Evolutionary conservation across 2,329 filamentous ascomycete species (phyloP).

Genomic region (Exserohilum rostratum): DNA sequence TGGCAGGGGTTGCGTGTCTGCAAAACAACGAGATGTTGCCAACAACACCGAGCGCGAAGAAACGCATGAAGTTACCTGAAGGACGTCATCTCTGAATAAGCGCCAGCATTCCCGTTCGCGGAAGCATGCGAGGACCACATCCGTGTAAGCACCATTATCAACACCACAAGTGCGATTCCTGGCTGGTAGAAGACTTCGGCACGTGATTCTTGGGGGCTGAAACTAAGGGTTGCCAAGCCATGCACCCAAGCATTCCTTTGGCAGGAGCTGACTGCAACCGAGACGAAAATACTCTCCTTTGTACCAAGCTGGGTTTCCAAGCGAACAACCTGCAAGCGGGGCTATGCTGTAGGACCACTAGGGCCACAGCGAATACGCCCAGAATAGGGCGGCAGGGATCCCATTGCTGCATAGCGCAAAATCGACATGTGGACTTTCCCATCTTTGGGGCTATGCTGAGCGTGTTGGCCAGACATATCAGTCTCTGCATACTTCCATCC

Average conservation of each 20-base stretch:
- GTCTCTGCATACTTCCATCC: constrained; percentile 19
- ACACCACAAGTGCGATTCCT: background rate
- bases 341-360: constrained; percentile 14
- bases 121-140: background rate
- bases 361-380: constrained; percentile 6
- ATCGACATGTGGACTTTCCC: constrained; percentile 23
- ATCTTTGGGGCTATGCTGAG: constrained; percentile 22
- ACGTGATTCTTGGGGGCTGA: constrained; percentile 17
- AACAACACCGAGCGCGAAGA: background rate
- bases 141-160: background rate
- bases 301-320: constrained; percentile 6
- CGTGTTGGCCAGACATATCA: constrained; percentile 18
- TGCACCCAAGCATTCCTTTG: constrained; percentile 12
- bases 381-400: constrained; percentile 3
- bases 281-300: constrained; percentile 24
- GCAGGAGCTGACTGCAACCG: constrained; percentile 21
- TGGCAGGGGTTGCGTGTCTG: background rate
- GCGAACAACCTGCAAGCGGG: constrained; percentile 10
- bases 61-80: background rate
- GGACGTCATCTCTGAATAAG: background rate
- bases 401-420: constrained; percentile 12
- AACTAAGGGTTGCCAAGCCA: constrained; percentile 21
- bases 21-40: background rate
- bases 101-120: background rate
- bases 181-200: constrained; percentile 9